These are phyloP conservation scores for Amanita muscaria DNA, from an alignment of 768 basidiomycete species.

Conservation along the genomic window DNA sequence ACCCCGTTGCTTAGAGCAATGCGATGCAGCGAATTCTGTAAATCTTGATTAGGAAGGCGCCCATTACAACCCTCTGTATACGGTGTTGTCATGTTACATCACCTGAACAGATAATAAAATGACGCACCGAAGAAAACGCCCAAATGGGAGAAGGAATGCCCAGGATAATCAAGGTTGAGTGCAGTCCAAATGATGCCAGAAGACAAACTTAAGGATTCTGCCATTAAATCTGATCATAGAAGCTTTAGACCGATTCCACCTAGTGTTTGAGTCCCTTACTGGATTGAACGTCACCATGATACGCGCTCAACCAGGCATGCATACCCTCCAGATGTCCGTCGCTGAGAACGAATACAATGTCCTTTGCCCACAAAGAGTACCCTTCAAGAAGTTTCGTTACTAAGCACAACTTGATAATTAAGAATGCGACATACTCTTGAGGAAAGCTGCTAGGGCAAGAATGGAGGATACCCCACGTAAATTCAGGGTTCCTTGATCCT, in stretches of 20 bases:
- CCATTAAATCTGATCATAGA: constrained; percentile 45
- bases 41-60: constrained; percentile 91
- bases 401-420: neutral
- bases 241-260: too few relatives aligned
- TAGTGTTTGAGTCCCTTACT: constrained; percentile 48
- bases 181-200: constrained; percentile 96
- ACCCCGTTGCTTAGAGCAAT: constrained; percentile 71
- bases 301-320: constrained; percentile 84
- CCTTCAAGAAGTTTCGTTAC: constrained; percentile 30
- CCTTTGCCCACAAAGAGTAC: constrained; percentile 91
- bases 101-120: constrained; percentile 14
- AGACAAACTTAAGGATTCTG: constrained; percentile 50
- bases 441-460: constrained; percentile 72
- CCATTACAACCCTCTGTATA: constrained; percentile 86
- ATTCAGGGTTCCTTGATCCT: constrained; percentile 56
- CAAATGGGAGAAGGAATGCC: constrained; percentile 92
- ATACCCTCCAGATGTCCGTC: constrained; percentile 88
- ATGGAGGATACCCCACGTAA: constrained; percentile 82
- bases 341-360: constrained; percentile 81
- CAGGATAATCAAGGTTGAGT: constrained; percentile 89
- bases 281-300: constrained; percentile 60
- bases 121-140: constrained; percentile 83
- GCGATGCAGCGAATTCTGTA: constrained; percentile 71
- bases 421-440: constrained; percentile 59
- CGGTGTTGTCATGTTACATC: constrained; percentile 3